phyloP scores from a whole-genome alignment of 805 yeast genomes.

The Cyberlindnera subsufficiens region DNA sequence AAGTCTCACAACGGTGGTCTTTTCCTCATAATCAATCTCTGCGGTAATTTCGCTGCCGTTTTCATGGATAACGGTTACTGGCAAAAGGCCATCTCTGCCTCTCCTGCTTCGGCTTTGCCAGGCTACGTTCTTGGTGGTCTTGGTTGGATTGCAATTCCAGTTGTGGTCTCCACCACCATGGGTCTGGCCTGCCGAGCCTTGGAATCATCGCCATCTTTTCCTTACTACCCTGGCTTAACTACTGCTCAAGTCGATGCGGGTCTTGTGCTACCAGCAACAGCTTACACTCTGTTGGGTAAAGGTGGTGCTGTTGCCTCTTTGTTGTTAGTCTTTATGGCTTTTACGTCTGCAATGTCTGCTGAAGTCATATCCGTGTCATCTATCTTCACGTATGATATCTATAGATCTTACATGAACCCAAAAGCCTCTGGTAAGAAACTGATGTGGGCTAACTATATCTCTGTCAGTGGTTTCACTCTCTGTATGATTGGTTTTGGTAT shows the following conservation, averaged over 20 bases:
- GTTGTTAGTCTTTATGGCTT: conserved; percentile 83
- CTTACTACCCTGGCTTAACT: conserved; percentile 71
- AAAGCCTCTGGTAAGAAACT: conserved; percentile 69
- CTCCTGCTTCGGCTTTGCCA: conserved; percentile 78
- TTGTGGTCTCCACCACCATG: conserved; percentile 75
- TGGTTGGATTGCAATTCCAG: conserved; percentile 90
- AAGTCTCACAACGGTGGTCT: conserved; percentile 81
- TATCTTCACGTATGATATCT: conserved; percentile 79
- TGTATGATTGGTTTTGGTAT: conserved; percentile 79
- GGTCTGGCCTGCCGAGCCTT: conserved; percentile 80
- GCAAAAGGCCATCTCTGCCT: conserved; percentile 83
- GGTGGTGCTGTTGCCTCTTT: conserved; percentile 86
- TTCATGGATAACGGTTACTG: conserved; percentile 84
- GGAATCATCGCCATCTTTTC: conserved; percentile 66
- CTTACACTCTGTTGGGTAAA: conserved; percentile 76
- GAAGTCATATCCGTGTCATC: conserved; percentile 87
- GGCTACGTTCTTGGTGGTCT: conserved; percentile 87
- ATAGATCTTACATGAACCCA: conserved; percentile 76
- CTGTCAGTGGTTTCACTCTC: conserved; percentile 33
- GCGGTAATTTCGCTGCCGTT: conserved; percentile 88
- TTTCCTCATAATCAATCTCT: conserved; percentile 81
- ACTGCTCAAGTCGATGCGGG: conserved; percentile 76
- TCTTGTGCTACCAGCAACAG: conserved; percentile 60
- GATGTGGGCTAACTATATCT: conserved; percentile 33
- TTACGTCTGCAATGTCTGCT: conserved; percentile 87